A percentile compares a stretch with the other conserved stretches of the same genome.
phyloP scores from a whole-genome alignment of 2,329 filamentous ascomycete species.

The Claviceps digitariae region DNA sequence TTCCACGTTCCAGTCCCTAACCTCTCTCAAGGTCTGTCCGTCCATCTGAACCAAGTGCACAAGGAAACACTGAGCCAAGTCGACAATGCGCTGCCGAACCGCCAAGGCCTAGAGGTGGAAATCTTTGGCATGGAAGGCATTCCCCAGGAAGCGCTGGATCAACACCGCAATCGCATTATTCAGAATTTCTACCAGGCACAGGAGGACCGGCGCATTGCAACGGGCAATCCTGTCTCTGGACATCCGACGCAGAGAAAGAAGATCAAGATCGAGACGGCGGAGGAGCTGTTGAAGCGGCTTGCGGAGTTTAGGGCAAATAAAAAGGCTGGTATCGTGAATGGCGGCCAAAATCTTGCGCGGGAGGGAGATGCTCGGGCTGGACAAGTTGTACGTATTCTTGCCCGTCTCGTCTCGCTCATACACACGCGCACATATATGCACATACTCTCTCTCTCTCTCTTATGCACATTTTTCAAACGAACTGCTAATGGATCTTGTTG shows the following conservation, averaged over 20 bases:
- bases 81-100: constrained; percentile 82
- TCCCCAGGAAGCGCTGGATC: constrained; percentile 67
- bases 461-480: not conserved
- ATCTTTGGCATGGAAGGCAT: constrained; percentile 99
- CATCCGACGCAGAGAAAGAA: constrained; percentile 49
- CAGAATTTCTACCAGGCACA: constrained; percentile 76
- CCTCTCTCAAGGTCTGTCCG: constrained; percentile 59
- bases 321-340: constrained; percentile 4
- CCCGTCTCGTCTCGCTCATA: too few relatives aligned
- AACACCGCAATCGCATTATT: constrained; percentile 77
- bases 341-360: not conserved
- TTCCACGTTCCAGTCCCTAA: too few relatives aligned
- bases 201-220: constrained; percentile 65
- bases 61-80: constrained; percentile 81
- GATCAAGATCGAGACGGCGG: constrained; percentile 58
- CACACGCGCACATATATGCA: too few relatives aligned
- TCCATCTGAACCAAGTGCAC: constrained; percentile 98
- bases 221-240: constrained; percentile 70
- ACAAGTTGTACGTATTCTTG: constrained; percentile 16
- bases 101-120: constrained; percentile 76
- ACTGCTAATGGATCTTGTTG: not conserved
- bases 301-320: constrained; percentile 62
- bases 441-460: not conserved
- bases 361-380: not conserved
- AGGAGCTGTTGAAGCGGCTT: constrained; percentile 68